Conservation (phyloP, 305 asterid species). For the Rubia occidens region DNA sequence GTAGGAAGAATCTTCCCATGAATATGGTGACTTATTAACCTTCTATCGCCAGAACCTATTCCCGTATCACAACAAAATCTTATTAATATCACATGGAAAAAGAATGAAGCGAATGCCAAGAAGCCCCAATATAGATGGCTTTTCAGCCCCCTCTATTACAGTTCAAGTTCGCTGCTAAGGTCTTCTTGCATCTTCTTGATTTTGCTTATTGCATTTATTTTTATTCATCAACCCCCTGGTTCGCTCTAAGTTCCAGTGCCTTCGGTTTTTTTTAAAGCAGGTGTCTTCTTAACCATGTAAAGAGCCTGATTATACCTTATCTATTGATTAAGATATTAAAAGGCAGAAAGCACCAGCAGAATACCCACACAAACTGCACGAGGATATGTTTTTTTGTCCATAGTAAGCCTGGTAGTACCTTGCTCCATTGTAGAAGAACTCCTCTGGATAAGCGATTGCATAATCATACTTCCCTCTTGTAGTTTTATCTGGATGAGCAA, state of each 20-base stretch:
- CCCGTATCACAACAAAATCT: too few relatives aligned
- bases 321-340: slow-evolving; percentile 84
- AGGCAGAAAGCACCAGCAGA: slow-evolving; percentile 73
- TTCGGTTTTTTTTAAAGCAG: too few relatives aligned
- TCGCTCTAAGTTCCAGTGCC: slow-evolving; percentile 9
- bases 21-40: too few relatives aligned
- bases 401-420: slow-evolving; percentile 88
- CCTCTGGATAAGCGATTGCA: slow-evolving; percentile 94
- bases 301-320: too few relatives aligned
- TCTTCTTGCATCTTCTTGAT: too few relatives aligned
- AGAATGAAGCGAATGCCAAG: slow-evolving; percentile 11
- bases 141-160: too few relatives aligned
- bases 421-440: slow-evolving; percentile 91
- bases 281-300: slow-evolving; percentile 42
- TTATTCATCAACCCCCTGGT: slow-evolving; percentile 18
- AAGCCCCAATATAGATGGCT: slow-evolving; percentile 23
- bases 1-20: too few relatives aligned
- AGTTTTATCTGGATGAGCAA: slow-evolving; percentile 42
- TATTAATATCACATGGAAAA: too few relatives aligned
- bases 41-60: too few relatives aligned
- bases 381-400: slow-evolving; percentile 95
- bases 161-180: too few relatives aligned
- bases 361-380: slow-evolving; percentile 93
- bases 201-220: neutral
- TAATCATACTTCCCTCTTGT: slow-evolving; percentile 92